phyloP scores from a whole-genome alignment of 305 asterid species.

The Solanum hybrid region DNA sequence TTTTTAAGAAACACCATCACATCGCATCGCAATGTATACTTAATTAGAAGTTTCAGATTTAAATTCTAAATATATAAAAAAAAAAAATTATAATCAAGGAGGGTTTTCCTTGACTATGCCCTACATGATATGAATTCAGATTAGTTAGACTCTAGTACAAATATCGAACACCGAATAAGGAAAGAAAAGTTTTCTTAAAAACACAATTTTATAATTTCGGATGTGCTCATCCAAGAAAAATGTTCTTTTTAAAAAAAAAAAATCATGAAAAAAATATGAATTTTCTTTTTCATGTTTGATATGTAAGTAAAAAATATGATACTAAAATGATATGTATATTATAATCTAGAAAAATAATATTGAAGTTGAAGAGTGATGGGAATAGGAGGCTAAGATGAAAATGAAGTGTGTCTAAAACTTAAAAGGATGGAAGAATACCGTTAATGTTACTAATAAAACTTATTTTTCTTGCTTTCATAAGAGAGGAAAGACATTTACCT shows the following conservation, averaged over 20 bases:
- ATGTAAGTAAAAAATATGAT: not conserved
- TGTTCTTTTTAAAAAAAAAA: not conserved
- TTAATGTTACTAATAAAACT: not conserved
- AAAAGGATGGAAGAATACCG: not conserved
- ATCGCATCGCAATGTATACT: accelerated
- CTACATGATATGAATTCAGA: no score
- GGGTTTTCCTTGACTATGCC: not conserved
- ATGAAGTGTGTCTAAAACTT: not conserved
- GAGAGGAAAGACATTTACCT: not conserved
- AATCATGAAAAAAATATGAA: no score
- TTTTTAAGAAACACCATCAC: not conserved
- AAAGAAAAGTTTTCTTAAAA: not conserved
- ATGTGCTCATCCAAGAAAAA: not conserved
- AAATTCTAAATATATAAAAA: not conserved
- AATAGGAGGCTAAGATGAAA: not conserved
- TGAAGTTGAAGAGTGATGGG: not conserved
- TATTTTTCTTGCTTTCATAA: not conserved
- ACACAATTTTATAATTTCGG: not conserved
- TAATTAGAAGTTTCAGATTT: not conserved
- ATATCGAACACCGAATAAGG: not conserved
- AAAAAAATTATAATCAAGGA: not conserved
- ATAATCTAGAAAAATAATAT: not conserved
- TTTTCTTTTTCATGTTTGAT: no score
- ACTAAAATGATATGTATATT: not conserved
- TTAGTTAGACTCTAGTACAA: not conserved